These are phyloP conservation scores for Taphrina wiesneri DNA, from an alignment of 1,139 yeast genomes.

Conservation along the genomic window DNA sequence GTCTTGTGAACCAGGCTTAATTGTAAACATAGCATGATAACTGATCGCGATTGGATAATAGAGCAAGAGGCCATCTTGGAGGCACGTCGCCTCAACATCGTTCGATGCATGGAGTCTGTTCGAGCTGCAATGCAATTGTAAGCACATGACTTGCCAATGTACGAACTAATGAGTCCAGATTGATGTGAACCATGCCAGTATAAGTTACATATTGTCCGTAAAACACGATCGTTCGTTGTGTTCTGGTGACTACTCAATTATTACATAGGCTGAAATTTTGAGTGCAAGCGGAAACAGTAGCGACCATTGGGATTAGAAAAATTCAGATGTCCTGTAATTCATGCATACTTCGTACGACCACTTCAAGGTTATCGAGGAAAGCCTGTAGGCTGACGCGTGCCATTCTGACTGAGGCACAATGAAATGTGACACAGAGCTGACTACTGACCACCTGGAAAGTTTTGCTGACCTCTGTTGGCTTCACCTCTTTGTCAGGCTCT, in stretches of 20 bases:
- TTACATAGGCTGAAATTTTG: too few relatives aligned
- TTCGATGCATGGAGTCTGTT: constrained; percentile 6
- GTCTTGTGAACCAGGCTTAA: neutral
- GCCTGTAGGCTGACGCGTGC: constrained; percentile 26
- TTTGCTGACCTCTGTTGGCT: constrained; percentile 23
- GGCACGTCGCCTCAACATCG: constrained; percentile 11
- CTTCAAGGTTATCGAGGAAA: constrained; percentile 27
- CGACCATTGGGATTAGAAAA: neutral
- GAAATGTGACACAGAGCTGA: neutral
- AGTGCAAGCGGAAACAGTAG: neutral
- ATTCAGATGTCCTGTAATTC: constrained; percentile 15
- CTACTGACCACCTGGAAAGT: neutral
- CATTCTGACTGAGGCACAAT: constrained; percentile 13
- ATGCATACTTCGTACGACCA: constrained; percentile 20
- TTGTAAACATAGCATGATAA: neutral
- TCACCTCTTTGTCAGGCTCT: constrained; percentile 26
- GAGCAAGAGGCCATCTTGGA: neutral
- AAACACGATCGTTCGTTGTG: too few relatives aligned
- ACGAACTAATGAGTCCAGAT: neutral
- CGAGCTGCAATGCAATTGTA: constrained; percentile 8
- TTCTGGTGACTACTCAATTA: too few relatives aligned
- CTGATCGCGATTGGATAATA: constrained; percentile 2
- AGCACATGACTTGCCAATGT: neutral
- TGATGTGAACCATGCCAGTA: neutral
- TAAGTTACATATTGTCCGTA: neutral